Evolutionary conservation across 208 protist genomes (phyloP), one percentile per base, ranked within the genome.

Genomic region (Leptomonas pyrrhocoris): DNA sequence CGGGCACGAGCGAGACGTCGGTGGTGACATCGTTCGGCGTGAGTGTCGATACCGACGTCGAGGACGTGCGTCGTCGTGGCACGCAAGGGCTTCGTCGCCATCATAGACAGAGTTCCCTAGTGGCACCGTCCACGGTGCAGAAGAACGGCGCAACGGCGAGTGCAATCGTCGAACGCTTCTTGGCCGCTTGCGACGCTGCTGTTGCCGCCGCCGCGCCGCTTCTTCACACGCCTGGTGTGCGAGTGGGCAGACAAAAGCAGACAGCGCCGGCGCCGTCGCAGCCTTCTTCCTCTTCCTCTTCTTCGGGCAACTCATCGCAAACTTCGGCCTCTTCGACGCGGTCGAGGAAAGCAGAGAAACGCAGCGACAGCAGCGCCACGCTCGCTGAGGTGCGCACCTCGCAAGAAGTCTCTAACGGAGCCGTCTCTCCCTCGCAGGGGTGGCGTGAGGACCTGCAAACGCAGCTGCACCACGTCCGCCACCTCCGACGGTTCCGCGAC

Each of bases 391-490:
- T 1, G 38, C 23, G 8, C 12, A 5, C 51, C 5, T 9, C 28
- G 28, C 21, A 64, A 27, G 25, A 38, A 43, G 6, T 34, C 2
- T 4, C 2, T 31, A 30, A 11, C 7, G 11, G 50, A 58, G 19
- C 51, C 3, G 18, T 23, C 11, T 28, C 27, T 59, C 46, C 43
- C 38, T 60, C 21, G 19, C 36, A 45, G 9, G 50, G 30, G 1
- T 70, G 64, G 57, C 49, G 64, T 12, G 72, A 48, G 12, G 46
- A 18, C 43, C 64, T 78, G 1, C 21, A 72, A 16, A 65, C 58
- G 58, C 81, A 95, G 68, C 75, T 92, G 31, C 72, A 58, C 49
- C 74, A 92, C 55, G 72, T 93, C 1, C 77, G 78, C 8, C 78
- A 79, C n/a, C 74, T 95, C 16, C 83, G 84, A 31, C 78, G 73